A percentile compares a stretch with the other conserved stretches of the same genome.
phyloP scores from a whole-genome alignment of 805 yeast genomes.

The Henningerozyma blattae region DNA sequence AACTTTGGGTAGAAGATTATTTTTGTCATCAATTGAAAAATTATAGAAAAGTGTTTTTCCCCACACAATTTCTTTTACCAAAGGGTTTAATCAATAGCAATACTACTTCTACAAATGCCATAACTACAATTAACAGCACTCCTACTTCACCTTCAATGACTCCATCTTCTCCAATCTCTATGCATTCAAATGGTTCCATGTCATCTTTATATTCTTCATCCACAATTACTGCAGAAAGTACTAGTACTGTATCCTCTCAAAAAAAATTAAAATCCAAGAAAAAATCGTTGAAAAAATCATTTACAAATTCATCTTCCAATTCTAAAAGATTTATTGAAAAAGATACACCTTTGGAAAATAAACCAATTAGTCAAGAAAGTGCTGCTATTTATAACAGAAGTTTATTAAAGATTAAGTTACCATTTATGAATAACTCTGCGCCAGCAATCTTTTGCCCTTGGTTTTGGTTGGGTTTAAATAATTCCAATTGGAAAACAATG shows the following conservation, averaged over 20 bases:
- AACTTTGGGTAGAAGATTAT: constrained; percentile 16
- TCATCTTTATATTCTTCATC: too few species aligned
- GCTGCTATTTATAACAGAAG: constrained; percentile 4
- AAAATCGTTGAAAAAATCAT: too few species aligned
- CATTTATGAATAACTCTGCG: constrained; percentile 14
- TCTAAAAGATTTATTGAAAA: not conserved
- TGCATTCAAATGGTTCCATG: too few species aligned
- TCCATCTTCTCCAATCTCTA: too few species aligned
- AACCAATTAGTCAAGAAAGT: not conserved
- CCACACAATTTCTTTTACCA: constrained; percentile 10
- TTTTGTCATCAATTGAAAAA: constrained; percentile 14
- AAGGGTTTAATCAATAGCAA: not conserved
- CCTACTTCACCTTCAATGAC: too few species aligned
- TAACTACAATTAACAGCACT: too few species aligned
- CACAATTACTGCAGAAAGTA: too few species aligned
- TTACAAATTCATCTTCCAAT: not conserved
- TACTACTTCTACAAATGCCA: too few species aligned
- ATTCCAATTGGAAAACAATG: constrained; percentile 19
- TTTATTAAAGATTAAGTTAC: constrained; percentile 15
- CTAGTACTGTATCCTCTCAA: too few species aligned
- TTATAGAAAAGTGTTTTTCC: constrained; percentile 14
- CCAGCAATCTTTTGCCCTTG: constrained; percentile 20
- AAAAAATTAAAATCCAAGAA: too few species aligned
- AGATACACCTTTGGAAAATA: not conserved
- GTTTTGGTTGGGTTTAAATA: constrained; percentile 16